Percentiles rank a stretch among this genome's conserved stretches.
phyloP scores from a whole-genome alignment of 2,329 filamentous ascomycete species.

The Cercospora sp. region DNA sequence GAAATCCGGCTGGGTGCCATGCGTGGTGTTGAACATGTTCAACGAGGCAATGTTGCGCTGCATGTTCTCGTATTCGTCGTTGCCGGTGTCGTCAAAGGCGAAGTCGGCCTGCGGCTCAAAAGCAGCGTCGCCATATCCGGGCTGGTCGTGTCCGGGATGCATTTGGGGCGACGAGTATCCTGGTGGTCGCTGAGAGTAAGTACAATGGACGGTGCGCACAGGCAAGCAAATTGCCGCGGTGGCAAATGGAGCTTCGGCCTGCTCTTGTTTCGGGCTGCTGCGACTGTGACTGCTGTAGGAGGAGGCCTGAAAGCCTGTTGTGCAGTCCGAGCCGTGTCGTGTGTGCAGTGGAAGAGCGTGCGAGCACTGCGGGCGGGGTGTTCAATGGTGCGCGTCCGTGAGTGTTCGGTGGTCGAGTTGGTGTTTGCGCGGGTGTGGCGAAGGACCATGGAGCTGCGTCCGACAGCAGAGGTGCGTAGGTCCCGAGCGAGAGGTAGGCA shows the following conservation, averaged over 20 bases:
- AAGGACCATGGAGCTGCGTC: not conserved
- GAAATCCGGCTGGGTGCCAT: not conserved
- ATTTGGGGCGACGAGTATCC: not conserved
- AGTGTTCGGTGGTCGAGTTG: not conserved
- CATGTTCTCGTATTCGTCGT: conserved; percentile 29
- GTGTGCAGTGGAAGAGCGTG: not conserved
- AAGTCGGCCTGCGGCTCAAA: conserved; percentile 33
- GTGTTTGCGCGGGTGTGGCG: not conserved
- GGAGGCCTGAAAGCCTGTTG: conserved; percentile 12
- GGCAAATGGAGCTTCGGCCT: not conserved
- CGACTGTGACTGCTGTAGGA: not conserved
- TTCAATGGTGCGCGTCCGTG: not conserved
- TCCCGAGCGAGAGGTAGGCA: not conserved
- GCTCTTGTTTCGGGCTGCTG: not conserved
- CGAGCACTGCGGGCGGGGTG: not conserved
- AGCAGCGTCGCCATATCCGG: conserved; percentile 28
- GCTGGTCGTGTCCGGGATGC: not conserved
- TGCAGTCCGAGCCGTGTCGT: not conserved
- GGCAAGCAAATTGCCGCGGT: not conserved
- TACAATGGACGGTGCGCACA: not conserved
- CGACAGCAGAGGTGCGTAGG: not conserved
- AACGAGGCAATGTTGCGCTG: conserved; percentile 25
- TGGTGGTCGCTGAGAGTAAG: not conserved
- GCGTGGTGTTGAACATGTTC: conserved; percentile 19
- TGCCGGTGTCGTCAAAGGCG: conserved; percentile 29